A percentile compares a stretch with the other conserved stretches of the same genome.
These are phyloP conservation scores for Magnolia changhungtana DNA, from an alignment of 164 flowering plant species.

Conservation along the genomic window DNA sequence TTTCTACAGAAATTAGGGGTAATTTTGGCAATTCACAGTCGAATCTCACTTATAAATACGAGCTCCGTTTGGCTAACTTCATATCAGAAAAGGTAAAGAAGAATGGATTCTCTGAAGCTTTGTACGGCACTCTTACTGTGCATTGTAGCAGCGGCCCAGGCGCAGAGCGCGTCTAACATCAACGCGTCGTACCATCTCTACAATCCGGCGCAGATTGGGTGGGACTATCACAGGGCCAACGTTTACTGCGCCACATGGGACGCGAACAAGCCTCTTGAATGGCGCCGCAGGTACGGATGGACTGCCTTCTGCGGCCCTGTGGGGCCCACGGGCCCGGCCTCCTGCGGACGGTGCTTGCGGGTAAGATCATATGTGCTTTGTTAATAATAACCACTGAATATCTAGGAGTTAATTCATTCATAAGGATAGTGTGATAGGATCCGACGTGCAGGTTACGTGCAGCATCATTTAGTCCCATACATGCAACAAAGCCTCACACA, in stretches of 20 bases:
- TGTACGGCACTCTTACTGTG: background rate
- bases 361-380: slow-evolving; percentile 14
- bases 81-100: too few relatives aligned
- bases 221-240: slow-evolving; percentile 39
- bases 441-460: too few relatives aligned
- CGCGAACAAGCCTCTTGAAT: slow-evolving; percentile 36
- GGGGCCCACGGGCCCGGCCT: slow-evolving; percentile 35
- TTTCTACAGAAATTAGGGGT: too few relatives aligned
- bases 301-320: slow-evolving; percentile 48
- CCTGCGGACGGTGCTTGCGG: slow-evolving; percentile 44
- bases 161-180: slow-evolving; percentile 36
- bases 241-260: slow-evolving; percentile 53
- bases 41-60: too few relatives aligned
- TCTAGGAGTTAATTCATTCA: too few relatives aligned
- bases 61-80: too few relatives aligned
- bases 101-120: background rate
- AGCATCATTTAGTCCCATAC: too few relatives aligned
- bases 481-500: too few relatives aligned
- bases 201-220: slow-evolving; percentile 34
- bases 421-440: too few relatives aligned
- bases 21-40: too few relatives aligned
- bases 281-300: slow-evolving; percentile 44
- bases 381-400: too few relatives aligned
- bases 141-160: slow-evolving; percentile 6
- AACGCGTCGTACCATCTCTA: slow-evolving; percentile 44